phyloP scores from a whole-genome alignment of 176 grass and related monocot species.

The Dendrocalamus sinicus region DNA sequence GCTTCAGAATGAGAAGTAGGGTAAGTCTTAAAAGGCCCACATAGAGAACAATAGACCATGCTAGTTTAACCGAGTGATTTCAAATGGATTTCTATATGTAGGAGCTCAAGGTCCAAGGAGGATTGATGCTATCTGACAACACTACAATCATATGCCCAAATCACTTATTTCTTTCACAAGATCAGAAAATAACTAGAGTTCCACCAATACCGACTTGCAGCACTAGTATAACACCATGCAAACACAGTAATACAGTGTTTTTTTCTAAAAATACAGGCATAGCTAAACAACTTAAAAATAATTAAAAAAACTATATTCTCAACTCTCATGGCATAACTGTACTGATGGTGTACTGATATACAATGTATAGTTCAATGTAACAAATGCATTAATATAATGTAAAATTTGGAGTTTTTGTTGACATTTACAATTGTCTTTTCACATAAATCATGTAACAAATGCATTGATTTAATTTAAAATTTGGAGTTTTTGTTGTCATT shows the following conservation, averaged over 20 bases:
- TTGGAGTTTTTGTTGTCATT: background rate
- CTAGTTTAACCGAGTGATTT: background rate
- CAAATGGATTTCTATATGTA: constrained; percentile 2
- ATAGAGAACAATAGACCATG: background rate
- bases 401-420: background rate
- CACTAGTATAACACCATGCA: background rate
- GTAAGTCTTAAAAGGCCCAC: constrained; percentile 2
- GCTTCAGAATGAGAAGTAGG: constrained; percentile 1
- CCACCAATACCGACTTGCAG: background rate
- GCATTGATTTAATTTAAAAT: background rate
- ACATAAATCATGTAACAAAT: background rate
- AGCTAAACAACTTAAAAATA: background rate
- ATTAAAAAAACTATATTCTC: background rate
- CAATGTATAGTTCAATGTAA: background rate
- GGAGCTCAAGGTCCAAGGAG: background rate
- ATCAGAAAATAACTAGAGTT: background rate
- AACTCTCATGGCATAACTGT: background rate
- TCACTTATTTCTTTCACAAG: background rate
- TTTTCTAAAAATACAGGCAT: background rate
- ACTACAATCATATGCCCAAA: background rate
- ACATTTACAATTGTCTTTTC: background rate
- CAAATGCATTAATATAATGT: background rate
- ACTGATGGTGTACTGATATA: background rate
- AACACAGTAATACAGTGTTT: background rate
- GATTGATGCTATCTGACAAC: background rate